phyloP scores from a whole-genome alignment of 306 rosid genomes.

The Lathyrus aphaca region DNA sequence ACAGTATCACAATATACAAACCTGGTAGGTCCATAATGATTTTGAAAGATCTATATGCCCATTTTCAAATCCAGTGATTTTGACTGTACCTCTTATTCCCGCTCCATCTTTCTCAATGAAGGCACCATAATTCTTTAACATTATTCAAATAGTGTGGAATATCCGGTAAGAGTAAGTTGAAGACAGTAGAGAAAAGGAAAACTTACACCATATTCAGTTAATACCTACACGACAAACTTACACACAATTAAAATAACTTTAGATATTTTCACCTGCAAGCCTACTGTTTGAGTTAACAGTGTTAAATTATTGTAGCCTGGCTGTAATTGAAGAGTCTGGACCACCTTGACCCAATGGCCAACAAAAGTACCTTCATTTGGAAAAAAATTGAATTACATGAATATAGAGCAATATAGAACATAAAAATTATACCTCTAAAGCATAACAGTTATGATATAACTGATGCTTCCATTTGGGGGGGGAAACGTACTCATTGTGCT shows the following conservation, averaged over 20 bases:
- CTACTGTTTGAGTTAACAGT: constrained; percentile 77
- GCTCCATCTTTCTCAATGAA: constrained; percentile 93
- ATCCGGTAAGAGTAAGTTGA: constrained; percentile 4
- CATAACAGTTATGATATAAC: constrained; percentile 28
- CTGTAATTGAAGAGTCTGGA: constrained; percentile 73
- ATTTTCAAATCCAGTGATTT: constrained; percentile 72
- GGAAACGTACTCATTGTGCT: background rate
- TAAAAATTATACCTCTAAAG: constrained; percentile 15
- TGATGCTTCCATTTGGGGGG: constrained; percentile 22
- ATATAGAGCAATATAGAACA: constrained; percentile 17
- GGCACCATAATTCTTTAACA: constrained; percentile 84
- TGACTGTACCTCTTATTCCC: constrained; percentile 74
- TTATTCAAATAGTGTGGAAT: constrained; percentile 38
- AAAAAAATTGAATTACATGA: constrained; percentile 38
- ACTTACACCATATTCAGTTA: background rate
- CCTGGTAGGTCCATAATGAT: constrained; percentile 92
- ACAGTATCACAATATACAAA: constrained; percentile 38
- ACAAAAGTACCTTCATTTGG: constrained; percentile 65
- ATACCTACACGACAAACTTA: background rate
- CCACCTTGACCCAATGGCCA: constrained; percentile 80
- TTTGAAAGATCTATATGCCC: constrained; percentile 79
- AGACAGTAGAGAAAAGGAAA: constrained; percentile 33
- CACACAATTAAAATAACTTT: constrained; percentile 22
- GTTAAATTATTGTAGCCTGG: constrained; percentile 79
- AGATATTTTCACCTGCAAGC: constrained; percentile 77